A percentile compares a stretch with the other conserved stretches of the same genome.
These are phyloP conservation scores for Penicillium italicum DNA, from an alignment of 2,329 filamentous ascomycete genomes.

Conservation along the genomic window DNA sequence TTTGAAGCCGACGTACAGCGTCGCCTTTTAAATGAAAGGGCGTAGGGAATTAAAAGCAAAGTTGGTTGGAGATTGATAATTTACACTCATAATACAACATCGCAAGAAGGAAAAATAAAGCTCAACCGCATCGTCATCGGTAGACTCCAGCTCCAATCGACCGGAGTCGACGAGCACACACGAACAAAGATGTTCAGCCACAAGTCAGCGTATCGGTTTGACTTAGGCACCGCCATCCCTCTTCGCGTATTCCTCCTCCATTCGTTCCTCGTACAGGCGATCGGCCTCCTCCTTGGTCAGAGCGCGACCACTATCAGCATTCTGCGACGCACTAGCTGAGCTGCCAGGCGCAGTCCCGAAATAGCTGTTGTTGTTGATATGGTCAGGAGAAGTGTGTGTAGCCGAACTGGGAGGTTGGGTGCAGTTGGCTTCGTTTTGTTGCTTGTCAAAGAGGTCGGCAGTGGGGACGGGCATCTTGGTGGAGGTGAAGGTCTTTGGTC, in stretches of 20 bases:
- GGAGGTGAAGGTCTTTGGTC: background rate
- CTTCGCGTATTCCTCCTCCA: constrained; percentile 49
- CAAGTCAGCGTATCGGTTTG: background rate
- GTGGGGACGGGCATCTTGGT: constrained; percentile 23
- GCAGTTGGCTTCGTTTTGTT: constrained; percentile 14
- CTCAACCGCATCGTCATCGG: background rate
- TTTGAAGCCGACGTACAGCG: no score
- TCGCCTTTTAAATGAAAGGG: background rate
- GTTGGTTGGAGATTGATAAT: background rate
- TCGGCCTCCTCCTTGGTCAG: constrained; percentile 44
- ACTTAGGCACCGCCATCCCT: constrained; percentile 42
- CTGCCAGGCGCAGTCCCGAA: constrained; percentile 16
- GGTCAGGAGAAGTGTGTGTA: background rate
- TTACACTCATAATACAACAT: background rate
- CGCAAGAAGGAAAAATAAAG: background rate
- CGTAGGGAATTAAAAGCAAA: no score
- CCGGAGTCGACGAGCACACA: background rate
- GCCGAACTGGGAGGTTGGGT: constrained; percentile 4
- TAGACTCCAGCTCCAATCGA: background rate
- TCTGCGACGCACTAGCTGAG: constrained; percentile 18
- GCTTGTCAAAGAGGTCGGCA: constrained; percentile 17
- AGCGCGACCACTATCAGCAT: constrained; percentile 19
- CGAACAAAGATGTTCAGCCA: background rate
- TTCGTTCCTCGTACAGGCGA: constrained; percentile 44
- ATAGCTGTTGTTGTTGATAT: constrained; percentile 11